phyloP scores from a whole-genome alignment of 768 basidiomycete species.

The Naganishia antarctica region DNA sequence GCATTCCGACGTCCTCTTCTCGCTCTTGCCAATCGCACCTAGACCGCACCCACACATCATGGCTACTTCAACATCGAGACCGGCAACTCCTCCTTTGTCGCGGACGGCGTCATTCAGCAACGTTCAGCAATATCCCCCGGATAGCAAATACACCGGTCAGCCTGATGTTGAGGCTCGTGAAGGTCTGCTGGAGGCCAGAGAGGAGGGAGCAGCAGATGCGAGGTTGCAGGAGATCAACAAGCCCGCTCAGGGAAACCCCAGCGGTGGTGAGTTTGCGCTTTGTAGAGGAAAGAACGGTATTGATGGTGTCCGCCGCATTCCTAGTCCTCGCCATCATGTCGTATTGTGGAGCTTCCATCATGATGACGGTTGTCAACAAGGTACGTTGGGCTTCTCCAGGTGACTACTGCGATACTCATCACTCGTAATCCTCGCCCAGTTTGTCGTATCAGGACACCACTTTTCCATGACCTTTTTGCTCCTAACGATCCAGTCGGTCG shows the following conservation, averaged over 20 bases:
- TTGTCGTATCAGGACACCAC: constrained; percentile 83
- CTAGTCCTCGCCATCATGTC: constrained; percentile 78
- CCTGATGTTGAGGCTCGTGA: constrained; percentile 16
- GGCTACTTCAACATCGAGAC: constrained; percentile 3
- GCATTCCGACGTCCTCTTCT: neutral
- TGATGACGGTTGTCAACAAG: constrained; percentile 98
- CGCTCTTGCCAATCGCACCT: neutral
- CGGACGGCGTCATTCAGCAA: constrained; percentile 16
- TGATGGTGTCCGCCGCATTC: no score
- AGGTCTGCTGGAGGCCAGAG: constrained; percentile 17
- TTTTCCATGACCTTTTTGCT: constrained; percentile 98
- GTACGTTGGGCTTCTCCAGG: constrained; percentile 50
- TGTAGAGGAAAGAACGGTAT: no score
- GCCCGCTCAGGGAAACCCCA: constrained; percentile 1
- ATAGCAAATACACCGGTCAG: constrained; percentile 13
- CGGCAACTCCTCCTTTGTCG: constrained; percentile 11
- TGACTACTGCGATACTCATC: neutral
- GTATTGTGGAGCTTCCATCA: constrained; percentile 86
- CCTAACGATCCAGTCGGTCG: constrained; percentile 79
- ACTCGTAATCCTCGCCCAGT: constrained; percentile 54
- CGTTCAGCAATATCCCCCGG: constrained; percentile 11
- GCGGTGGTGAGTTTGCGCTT: neutral
- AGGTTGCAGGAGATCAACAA: constrained; percentile 20
- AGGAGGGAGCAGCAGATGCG: constrained; percentile 12
- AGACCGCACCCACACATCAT: neutral